phyloP scores from a whole-genome alignment of 2,329 filamentous ascomycete species.

The Neopestalotiopsis sp. region DNA sequence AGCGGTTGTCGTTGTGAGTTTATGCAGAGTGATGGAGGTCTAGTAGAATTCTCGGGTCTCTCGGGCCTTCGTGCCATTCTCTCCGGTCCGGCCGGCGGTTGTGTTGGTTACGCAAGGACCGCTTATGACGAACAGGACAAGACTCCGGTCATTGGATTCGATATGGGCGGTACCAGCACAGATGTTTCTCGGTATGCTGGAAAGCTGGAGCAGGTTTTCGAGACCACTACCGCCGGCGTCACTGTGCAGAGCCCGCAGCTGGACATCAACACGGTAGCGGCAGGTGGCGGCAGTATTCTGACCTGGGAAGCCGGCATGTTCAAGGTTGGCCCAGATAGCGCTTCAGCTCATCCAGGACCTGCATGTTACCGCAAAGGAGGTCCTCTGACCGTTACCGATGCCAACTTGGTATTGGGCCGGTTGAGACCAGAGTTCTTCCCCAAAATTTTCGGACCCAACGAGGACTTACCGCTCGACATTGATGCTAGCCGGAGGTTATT shows the following conservation, averaged over 20 bases:
- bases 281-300: slow-evolving; percentile 71
- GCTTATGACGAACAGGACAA: slow-evolving; percentile 71
- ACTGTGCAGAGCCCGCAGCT: slow-evolving; percentile 80
- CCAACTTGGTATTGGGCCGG: slow-evolving; percentile 70
- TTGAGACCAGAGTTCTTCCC: slow-evolving; percentile 66
- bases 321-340: slow-evolving; percentile 74
- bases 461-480: slow-evolving; percentile 69
- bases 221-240: slow-evolving; percentile 80
- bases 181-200: slow-evolving; percentile 70
- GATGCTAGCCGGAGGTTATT: slow-evolving; percentile 67
- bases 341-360: slow-evolving; percentile 72
- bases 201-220: slow-evolving; percentile 58
- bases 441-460: slow-evolving; percentile 73
- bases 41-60: slow-evolving; percentile 69
- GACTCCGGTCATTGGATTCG: slow-evolving; percentile 78
- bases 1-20: slow-evolving; percentile 46
- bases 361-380: slow-evolving; percentile 75
- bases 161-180: slow-evolving; percentile 76
- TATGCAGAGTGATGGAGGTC: slow-evolving; percentile 55
- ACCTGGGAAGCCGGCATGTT: slow-evolving; percentile 76
- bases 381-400: slow-evolving; percentile 73
- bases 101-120: slow-evolving; percentile 77
- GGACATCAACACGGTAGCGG: slow-evolving; percentile 81
- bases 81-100: slow-evolving; percentile 75
- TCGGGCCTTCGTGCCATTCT: slow-evolving; percentile 71